Evolutionary conservation across 2,329 filamentous ascomycete species (phyloP).

Genomic region (Scedosporium apiospermum): DNA sequence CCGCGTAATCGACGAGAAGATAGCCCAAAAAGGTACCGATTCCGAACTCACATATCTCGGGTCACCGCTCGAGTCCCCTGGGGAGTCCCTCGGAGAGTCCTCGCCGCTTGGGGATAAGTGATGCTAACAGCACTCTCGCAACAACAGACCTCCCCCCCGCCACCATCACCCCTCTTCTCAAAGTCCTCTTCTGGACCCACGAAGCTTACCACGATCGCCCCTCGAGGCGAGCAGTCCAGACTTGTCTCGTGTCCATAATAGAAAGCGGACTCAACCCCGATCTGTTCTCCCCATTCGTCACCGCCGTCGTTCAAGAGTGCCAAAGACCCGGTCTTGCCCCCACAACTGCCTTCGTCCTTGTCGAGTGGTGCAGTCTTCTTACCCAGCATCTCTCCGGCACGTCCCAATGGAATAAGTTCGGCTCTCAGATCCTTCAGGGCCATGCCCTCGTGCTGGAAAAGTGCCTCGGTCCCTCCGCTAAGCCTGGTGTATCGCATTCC

Average conservation of each 20-base stretch:
- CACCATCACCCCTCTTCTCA: constrained; percentile 47
- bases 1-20: constrained; percentile 44
- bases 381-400: constrained; percentile 60
- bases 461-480: constrained; percentile 58
- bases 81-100: not conserved
- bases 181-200: constrained; percentile 78
- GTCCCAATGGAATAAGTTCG: constrained; percentile 54
- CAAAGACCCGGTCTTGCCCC: constrained; percentile 69
- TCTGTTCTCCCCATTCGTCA: constrained; percentile 46
- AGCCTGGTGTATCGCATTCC: constrained; percentile 57
- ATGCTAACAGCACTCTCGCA: not conserved
- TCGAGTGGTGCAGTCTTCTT: constrained; percentile 80
- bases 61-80: not conserved
- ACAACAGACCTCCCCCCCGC: constrained; percentile 35
- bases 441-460: constrained; percentile 69
- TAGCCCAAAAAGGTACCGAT: constrained; percentile 43
- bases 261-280: constrained; percentile 44
- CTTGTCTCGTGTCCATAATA: constrained; percentile 64
- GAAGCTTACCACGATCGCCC: constrained; percentile 76
- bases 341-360: constrained; percentile 74
- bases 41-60: constrained; percentile 9
- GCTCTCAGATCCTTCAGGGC: constrained; percentile 55
- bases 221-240: constrained; percentile 74
- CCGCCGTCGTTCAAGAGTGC: constrained; percentile 60
- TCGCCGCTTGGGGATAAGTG: no score